phyloP scores from a whole-genome alignment of 2,329 filamentous ascomycete genomes.

The Aspergillus terreus region DNA sequence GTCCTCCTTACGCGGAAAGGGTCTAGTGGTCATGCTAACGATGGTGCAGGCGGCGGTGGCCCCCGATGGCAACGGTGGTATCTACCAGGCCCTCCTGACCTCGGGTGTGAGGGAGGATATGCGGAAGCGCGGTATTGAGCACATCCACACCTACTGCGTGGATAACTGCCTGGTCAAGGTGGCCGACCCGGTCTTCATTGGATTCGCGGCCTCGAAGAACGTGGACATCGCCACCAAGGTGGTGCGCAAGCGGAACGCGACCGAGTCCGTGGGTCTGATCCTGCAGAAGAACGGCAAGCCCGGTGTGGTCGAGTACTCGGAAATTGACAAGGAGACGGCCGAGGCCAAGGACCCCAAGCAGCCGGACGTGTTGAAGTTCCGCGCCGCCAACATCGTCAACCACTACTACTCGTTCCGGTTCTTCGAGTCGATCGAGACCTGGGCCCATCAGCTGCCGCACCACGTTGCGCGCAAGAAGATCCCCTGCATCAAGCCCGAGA shows the following conservation, averaged over 20 bases:
- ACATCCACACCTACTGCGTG: slow-evolving; percentile 96
- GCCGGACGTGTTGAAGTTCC: slow-evolving; percentile 81
- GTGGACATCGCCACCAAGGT: slow-evolving; percentile 98
- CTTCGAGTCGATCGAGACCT: slow-evolving; percentile 83
- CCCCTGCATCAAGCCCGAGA: slow-evolving; percentile 71
- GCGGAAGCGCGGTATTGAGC: slow-evolving; percentile 81
- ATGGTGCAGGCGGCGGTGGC: slow-evolving; percentile 70
- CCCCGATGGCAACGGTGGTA: slow-evolving; percentile 93
- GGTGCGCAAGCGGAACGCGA: slow-evolving; percentile 96
- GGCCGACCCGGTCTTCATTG: slow-evolving; percentile 93
- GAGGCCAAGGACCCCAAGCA: slow-evolving; percentile 83
- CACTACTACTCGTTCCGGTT: slow-evolving; percentile 98
- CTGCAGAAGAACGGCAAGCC: slow-evolving; percentile 92
- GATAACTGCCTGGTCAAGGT: slow-evolving; percentile 99
- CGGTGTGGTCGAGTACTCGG: slow-evolving; percentile 97
- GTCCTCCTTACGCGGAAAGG: slow-evolving; percentile 6
- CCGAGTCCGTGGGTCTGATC: slow-evolving; percentile 92
- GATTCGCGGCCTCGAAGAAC: slow-evolving; percentile 80
- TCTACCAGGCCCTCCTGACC: slow-evolving; percentile 85
- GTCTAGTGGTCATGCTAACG: neutral
- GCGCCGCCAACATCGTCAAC: slow-evolving; percentile 98
- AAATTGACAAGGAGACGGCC: slow-evolving; percentile 86
- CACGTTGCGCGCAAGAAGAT: slow-evolving; percentile 99
- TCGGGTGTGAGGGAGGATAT: slow-evolving; percentile 83
- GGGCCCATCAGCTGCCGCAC: slow-evolving; percentile 82